Percentiles rank a stretch among this genome's conserved stretches.
Evolutionary conservation across 345 rosid genomes (phyloP).

Genomic region (Dimocarpus longan): DNA sequence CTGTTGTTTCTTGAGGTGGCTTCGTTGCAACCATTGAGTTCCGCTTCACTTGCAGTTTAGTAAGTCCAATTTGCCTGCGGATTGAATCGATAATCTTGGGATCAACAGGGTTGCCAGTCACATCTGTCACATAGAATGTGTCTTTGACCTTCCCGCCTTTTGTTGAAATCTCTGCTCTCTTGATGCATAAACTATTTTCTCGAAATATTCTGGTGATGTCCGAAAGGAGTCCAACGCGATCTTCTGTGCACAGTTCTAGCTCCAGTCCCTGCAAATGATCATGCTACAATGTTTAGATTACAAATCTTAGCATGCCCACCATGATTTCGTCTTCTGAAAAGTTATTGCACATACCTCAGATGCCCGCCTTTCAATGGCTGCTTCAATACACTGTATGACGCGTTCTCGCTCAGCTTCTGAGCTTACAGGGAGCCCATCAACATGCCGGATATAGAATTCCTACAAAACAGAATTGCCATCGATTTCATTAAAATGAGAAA

Average conservation of each 20-base stretch:
- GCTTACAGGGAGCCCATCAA: conserved; percentile 73
- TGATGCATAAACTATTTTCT: conserved; percentile 55
- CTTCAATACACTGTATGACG: conserved; percentile 73
- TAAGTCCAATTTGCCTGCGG: conserved; percentile 42
- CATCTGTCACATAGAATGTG: conserved; percentile 58
- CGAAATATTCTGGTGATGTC: conserved; percentile 62
- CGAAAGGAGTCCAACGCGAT: conserved; percentile 58
- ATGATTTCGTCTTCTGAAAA: not conserved
- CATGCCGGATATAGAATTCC: conserved; percentile 83
- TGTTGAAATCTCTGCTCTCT: conserved; percentile 59
- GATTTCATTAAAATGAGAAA: conserved; percentile 16
- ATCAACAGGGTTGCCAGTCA: conserved; percentile 49
- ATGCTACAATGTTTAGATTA: not conserved
- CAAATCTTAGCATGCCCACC: conserved; percentile 1
- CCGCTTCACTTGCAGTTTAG: conserved; percentile 39
- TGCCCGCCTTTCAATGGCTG: conserved; percentile 79
- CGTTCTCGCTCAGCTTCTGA: conserved; percentile 82
- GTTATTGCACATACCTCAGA: conserved; percentile 48
- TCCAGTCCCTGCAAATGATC: conserved; percentile 48
- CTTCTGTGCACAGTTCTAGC: conserved; percentile 55
- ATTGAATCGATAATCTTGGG: conserved; percentile 46
- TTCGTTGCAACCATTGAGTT: conserved; percentile 31
- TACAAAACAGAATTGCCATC: conserved; percentile 27
- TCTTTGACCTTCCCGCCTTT: conserved; percentile 46
- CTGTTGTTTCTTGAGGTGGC: conserved; percentile 40